Conservation (phyloP, 148 eudicot genomes). For the Rhododendron griersonianum region DNA sequence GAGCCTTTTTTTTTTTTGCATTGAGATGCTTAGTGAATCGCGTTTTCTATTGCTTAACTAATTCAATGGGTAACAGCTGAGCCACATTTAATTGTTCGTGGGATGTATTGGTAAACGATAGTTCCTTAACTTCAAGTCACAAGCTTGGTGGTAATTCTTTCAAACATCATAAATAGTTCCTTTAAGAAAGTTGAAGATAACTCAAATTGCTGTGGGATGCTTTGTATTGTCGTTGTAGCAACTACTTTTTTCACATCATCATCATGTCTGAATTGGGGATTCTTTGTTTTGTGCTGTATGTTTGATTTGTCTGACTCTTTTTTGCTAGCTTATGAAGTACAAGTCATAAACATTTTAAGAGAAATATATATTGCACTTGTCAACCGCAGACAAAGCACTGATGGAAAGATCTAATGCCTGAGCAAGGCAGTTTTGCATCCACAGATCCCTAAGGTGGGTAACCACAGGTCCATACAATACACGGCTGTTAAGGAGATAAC, state of each 20-base stretch:
- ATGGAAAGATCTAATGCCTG: neutral
- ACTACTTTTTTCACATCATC: neutral
- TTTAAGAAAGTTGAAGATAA: neutral
- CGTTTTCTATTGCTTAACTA: neutral
- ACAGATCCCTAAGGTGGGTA: neutral
- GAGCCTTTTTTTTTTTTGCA: neutral
- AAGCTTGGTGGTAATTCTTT: neutral
- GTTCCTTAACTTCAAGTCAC: neutral
- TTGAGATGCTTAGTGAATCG: neutral
- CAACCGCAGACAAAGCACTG: neutral
- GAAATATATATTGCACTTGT: neutral
- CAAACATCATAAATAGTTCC: neutral
- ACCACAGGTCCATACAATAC: neutral
- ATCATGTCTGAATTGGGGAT: neutral
- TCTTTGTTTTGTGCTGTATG: neutral
- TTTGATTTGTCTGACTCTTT: neutral
- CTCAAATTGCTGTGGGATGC: neutral
- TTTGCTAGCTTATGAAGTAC: neutral
- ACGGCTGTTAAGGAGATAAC: neutral
- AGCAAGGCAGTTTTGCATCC: neutral
- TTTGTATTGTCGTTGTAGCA: neutral
- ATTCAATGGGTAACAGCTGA: neutral
- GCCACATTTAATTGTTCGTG: neutral
- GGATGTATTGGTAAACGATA: neutral
- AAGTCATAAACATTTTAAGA: neutral